These are phyloP conservation scores for Cenchrus fungigraminus DNA, from an alignment of 176 grass and related monocot genomes.

Conservation along the genomic window DNA sequence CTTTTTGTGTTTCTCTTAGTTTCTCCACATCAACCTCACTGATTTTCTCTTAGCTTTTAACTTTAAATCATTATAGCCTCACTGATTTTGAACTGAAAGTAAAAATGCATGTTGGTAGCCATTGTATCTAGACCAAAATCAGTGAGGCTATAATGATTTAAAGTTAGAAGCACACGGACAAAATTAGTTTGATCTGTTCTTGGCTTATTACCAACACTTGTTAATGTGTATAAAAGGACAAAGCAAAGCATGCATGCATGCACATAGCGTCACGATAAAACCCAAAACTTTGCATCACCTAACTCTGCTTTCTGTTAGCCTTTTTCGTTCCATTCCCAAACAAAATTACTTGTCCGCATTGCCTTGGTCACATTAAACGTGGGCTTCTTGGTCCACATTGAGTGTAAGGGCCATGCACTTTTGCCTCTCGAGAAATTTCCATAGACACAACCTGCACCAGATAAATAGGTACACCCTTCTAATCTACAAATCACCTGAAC, in stretches of 20 bases:
- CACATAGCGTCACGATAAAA: conserved; percentile 10
- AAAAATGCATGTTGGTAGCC: background rate
- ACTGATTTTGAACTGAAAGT: background rate
- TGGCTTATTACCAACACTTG: conserved; percentile 4
- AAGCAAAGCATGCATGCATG: background rate
- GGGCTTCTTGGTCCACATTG: background rate
- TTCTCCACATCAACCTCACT: background rate
- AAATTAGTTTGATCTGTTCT: background rate
- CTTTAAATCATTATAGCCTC: no score
- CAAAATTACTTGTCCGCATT: background rate
- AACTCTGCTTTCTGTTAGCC: conserved; percentile 14
- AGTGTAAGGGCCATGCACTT: background rate
- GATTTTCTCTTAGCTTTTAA: background rate
- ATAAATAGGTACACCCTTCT: background rate
- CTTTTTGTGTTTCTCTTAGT: background rate
- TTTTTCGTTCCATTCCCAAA: background rate
- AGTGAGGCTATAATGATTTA: background rate
- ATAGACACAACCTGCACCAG: background rate
- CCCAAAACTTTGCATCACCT: background rate
- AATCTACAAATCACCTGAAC: background rate
- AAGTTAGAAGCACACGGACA: background rate
- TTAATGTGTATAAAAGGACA: no score
- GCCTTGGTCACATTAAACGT: background rate
- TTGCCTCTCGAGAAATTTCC: background rate
- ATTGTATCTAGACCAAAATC: background rate